Evolutionary conservation across 768 basidiomycete genomes (phyloP), one percentile per base, ranked within the genome.

Genomic region (Kwoniella mangroviensis): DNA sequence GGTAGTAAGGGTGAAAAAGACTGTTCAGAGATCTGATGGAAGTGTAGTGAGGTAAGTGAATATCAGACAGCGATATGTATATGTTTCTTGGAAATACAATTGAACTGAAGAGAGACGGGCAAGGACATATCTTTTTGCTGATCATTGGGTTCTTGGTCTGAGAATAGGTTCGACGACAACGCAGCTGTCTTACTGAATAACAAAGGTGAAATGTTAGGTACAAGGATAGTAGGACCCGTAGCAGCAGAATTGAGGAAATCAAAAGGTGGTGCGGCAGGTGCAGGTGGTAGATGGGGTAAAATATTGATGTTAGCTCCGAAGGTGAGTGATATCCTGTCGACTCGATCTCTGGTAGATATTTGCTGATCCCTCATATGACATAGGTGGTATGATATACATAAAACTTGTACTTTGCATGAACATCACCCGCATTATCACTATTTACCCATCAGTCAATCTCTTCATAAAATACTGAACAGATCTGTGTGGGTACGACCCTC

Each of bases 141-240:
- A n/a, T n/a, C n/a, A n/a, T n/a, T n/a, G n/a, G n/a, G n/a, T n/a
- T n/a, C n/a, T n/a, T n/a, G n/a, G n/a, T n/a, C n/a, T 43, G 34
- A 21, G 21, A 1, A 45, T 61, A 82, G 81, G 55, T 98, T 98
- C 84, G 96, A 98, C 84, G 96, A 98, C 87, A 98, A 98, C 78
- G 96, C 96, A 0, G 93, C 90, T 10, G 94, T 98, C 5, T 84
- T 98, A 43, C 83, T 98, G 67, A 98, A 98, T 84, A 93, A 93
- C 86, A 98, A 98, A 85, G 88, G 90, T 67, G 81, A 82, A 62
- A 93, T 98, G 91, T 81, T 98, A 68, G 95, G 94, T 21, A 97
- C 94, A 60, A 89, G 96, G 78, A 93, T 98, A 65, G 91, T 92
- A 76, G 94, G 95, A 0, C 90, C 95, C 54, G 95, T 98, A 55